A percentile compares a stretch with the other conserved stretches of the same genome.
phyloP scores from a whole-genome alignment of 768 basidiomycete species.

The Trametopsis cervina region DNA sequence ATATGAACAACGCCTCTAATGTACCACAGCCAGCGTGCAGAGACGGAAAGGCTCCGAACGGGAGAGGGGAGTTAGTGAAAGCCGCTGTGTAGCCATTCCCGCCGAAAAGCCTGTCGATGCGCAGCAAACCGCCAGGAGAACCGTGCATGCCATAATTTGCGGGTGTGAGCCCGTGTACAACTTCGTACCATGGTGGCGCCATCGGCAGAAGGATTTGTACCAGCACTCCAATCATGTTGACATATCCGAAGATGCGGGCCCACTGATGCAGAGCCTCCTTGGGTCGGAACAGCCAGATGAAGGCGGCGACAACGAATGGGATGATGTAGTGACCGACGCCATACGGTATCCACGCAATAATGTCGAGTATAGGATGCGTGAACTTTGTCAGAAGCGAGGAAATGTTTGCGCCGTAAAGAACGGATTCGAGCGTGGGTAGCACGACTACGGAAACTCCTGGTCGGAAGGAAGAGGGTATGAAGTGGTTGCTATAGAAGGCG shows the following conservation, averaged over 20 bases:
- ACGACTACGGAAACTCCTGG: slow-evolving; percentile 87
- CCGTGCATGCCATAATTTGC: slow-evolving; percentile 91
- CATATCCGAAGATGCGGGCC: slow-evolving; percentile 84
- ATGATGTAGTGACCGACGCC: slow-evolving; percentile 87
- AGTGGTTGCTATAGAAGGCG: slow-evolving; percentile 79
- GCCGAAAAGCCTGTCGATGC: slow-evolving; percentile 87
- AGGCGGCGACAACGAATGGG: slow-evolving; percentile 80
- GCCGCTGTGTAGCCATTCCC: slow-evolving; percentile 65
- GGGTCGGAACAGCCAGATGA: slow-evolving; percentile 86
- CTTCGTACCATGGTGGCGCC: slow-evolving; percentile 95
- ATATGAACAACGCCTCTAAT: slow-evolving; percentile 86
- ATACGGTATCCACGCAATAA: slow-evolving; percentile 95
- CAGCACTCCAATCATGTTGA: slow-evolving; percentile 86
- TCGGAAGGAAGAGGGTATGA: slow-evolving; percentile 69
- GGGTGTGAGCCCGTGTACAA: slow-evolving; percentile 93
- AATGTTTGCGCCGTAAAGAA: slow-evolving; percentile 95
- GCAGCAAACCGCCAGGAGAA: slow-evolving; percentile 86
- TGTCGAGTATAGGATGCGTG: slow-evolving; percentile 88
- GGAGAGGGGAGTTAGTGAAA: slow-evolving; percentile 85
- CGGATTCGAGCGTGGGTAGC: slow-evolving; percentile 90
- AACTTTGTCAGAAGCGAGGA: slow-evolving; percentile 93
- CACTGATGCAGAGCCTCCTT: slow-evolving; percentile 77
- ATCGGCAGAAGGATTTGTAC: slow-evolving; percentile 88
- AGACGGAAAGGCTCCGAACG: slow-evolving; percentile 96
- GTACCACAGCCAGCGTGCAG: slow-evolving; percentile 89